Conservation (phyloP, 2,329 filamentous ascomycete species). For the Lachnellula subtilissima region DNA sequence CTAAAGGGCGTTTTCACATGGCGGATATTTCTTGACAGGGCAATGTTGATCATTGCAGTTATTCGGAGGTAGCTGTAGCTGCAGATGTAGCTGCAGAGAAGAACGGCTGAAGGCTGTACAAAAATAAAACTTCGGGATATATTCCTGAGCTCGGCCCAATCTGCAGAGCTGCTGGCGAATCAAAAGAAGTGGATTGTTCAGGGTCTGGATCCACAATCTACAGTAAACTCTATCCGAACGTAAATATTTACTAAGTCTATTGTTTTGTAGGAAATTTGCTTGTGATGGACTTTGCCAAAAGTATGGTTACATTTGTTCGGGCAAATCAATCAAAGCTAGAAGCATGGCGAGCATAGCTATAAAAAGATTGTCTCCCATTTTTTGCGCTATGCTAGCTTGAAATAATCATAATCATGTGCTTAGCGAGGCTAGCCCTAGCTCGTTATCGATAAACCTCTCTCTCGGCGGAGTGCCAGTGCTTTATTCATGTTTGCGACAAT, state of each 20-base stretch:
- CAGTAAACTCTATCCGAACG: too few relatives aligned
- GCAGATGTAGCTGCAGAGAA: neutral
- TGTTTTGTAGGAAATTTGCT: too few relatives aligned
- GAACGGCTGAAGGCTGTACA: neutral
- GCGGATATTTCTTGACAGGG: slow-evolving; percentile 12
- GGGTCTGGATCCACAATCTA: too few relatives aligned
- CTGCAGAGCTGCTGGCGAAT: neutral
- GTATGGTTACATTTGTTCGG: too few relatives aligned
- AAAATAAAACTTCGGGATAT: neutral
- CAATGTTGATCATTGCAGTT: slow-evolving; percentile 22
- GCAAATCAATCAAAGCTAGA: too few relatives aligned
- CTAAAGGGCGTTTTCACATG: slow-evolving; percentile 4
- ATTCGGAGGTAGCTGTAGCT: neutral
- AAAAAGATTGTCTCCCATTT: neutral
- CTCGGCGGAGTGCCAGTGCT: too few relatives aligned
- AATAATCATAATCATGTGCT: too few relatives aligned
- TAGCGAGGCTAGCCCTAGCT: too few relatives aligned
- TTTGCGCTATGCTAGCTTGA: neutral
- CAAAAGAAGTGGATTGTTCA: neutral
- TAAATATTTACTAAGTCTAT: too few relatives aligned
- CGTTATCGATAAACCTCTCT: too few relatives aligned
- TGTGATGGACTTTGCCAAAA: too few relatives aligned
- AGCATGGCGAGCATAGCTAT: neutral
- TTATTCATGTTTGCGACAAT: too few relatives aligned
- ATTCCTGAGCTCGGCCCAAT: neutral